A percentile compares a stretch with the other conserved stretches of the same genome.
Evolutionary conservation across 192 early-diverging fungal genomes (phyloP).

Genomic region (Phlyctochytrium bullatum): DNA sequence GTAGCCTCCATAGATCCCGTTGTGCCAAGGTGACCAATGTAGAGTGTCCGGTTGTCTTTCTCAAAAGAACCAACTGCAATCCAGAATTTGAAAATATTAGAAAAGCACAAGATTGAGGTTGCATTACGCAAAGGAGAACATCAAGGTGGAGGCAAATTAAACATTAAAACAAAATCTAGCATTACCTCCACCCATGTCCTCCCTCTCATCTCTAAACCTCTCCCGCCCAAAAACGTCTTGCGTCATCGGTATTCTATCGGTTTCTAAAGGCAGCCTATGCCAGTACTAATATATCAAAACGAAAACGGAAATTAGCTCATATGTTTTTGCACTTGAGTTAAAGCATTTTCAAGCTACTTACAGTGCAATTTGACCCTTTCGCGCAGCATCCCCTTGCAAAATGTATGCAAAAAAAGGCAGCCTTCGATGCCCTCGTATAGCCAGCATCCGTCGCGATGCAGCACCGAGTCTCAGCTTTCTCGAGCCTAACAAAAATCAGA

Average conservation of each 20-base stretch:
- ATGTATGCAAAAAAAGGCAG: conserved; percentile 75
- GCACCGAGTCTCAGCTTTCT: conserved; percentile 63
- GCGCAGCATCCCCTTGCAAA: conserved; percentile 81
- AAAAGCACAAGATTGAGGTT: no score
- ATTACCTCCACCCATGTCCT: no score
- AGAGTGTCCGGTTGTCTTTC: conserved; percentile 69
- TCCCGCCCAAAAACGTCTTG: conserved; percentile 80
- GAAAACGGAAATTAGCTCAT: no score
- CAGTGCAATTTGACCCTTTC: conserved; percentile 53
- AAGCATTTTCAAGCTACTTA: conserved; percentile 8
- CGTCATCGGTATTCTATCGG: conserved; percentile 40
- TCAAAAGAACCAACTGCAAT: conserved; percentile 81
- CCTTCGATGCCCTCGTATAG: conserved; percentile 58
- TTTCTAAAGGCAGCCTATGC: conserved; percentile 53
- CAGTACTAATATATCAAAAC: conserved; percentile 46
- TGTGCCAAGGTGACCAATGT: conserved; percentile 63
- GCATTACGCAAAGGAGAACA: no score
- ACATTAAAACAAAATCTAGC: neutral
- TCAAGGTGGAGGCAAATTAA: conserved; percentile 27
- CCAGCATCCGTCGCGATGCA: conserved; percentile 66
- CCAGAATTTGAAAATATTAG: no score
- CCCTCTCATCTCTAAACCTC: conserved; percentile 34
- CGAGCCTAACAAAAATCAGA: no score
- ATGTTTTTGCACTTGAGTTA: no score
- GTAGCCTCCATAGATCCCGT: conserved; percentile 31